Evolutionary conservation across 1,284 basidiomycete genomes (phyloP).

Genomic region (Rhodotorula sp.): DNA sequence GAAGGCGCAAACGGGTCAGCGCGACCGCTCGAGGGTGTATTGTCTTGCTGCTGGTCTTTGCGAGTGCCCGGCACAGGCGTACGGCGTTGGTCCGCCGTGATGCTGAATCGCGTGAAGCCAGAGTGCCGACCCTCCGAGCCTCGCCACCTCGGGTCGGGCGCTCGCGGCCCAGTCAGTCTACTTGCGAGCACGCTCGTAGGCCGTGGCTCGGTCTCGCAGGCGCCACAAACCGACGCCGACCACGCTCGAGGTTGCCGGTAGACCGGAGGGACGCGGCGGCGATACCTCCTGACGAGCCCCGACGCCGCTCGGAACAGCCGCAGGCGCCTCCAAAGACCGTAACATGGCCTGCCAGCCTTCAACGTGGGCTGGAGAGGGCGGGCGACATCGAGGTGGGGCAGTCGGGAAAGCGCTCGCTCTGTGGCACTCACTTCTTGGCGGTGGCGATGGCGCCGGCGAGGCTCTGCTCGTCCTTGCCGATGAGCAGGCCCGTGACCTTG

Average conservation of each 20-base stretch:
- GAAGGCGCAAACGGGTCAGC: background rate
- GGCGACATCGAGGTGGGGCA: background rate
- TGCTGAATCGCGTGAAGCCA: no score
- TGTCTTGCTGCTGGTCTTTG: no score
- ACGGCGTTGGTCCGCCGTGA: no score
- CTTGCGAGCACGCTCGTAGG: no score
- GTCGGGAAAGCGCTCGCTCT: background rate
- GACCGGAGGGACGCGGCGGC: background rate
- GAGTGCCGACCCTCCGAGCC: no score
- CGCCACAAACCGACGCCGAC: background rate
- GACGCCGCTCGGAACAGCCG: background rate
- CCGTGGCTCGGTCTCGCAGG: background rate
- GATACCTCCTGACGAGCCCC: background rate
- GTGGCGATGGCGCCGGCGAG: conserved; percentile 70
- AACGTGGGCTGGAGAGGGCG: background rate
- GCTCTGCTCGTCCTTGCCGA: conserved; percentile 68
- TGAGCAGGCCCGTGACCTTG: conserved; percentile 83
- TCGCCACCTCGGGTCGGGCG: no score
- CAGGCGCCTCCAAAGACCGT: background rate
- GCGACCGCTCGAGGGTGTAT: background rate
- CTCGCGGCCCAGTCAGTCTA: no score
- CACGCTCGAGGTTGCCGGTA: background rate
- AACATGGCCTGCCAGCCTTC: no score
- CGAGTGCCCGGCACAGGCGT: no score
- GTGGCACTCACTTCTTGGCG: conserved; percentile 68